Evolutionary conservation across 768 basidiomycete species (phyloP).

Genomic region (Lactarius trivialis): DNA sequence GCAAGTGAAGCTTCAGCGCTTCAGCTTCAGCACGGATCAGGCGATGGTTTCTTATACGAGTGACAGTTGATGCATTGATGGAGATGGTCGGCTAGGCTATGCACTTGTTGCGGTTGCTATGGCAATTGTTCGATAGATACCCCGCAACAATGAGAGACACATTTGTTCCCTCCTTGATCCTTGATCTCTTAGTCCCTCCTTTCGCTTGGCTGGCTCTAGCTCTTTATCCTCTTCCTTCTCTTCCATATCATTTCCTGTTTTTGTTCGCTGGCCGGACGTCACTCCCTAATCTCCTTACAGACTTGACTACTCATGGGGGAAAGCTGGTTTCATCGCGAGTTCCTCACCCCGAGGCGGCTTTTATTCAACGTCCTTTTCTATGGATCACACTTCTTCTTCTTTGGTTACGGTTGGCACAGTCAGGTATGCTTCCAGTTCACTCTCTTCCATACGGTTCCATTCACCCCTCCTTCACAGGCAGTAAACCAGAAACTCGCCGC

Average conservation of each 20-base stretch:
- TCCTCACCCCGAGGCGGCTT: conserved; percentile 56
- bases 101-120: neutral
- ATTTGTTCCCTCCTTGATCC: neutral
- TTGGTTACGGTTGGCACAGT: conserved; percentile 83
- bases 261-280: conserved; percentile 47
- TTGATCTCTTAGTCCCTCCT: conserved; percentile 16
- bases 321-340: conserved; percentile 68
- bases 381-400: conserved; percentile 64
- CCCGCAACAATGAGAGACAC: neutral
- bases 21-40: conserved; percentile 95
- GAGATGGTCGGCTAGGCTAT: too few species aligned
- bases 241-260: conserved; percentile 14
- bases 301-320: conserved; percentile 44
- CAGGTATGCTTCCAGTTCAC: conserved; percentile 44
- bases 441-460: neutral
- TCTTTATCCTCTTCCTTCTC: conserved; percentile 9
- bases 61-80: neutral
- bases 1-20: conserved; percentile 90
- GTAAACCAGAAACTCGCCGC: conserved; percentile 58
- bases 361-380: conserved; percentile 76
- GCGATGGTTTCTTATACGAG: conserved; percentile 98
- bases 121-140: neutral
- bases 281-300: conserved; percentile 27
- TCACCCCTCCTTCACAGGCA: conserved; percentile 34
- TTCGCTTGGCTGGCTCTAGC: neutral